Evolutionary conservation across 495 filamentous ascomycete genomes (phyloP).

Genomic region (Parathielavia appendiculata): DNA sequence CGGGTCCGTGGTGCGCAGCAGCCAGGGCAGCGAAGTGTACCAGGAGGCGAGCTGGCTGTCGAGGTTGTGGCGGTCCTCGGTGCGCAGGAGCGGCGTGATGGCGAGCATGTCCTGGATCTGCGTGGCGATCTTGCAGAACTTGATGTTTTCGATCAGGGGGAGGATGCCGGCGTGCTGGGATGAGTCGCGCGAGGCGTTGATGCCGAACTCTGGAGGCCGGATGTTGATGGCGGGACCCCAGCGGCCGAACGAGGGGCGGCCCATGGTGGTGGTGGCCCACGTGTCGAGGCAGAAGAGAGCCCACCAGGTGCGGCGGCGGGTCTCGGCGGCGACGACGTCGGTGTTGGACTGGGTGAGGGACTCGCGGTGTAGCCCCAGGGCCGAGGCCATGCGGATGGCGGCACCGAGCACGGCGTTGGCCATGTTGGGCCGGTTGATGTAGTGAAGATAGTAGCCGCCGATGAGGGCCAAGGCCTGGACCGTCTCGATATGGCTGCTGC

Average conservation of each 20-base stretch:
- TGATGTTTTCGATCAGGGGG: constrained; percentile 69
- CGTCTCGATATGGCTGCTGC: constrained; percentile 63
- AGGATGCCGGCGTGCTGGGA: constrained; percentile 58
- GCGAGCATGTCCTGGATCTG: constrained; percentile 72
- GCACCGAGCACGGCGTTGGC: constrained; percentile 63
- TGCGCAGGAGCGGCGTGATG: constrained; percentile 58
- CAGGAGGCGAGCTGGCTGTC: constrained; percentile 65
- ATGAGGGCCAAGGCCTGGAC: constrained; percentile 67
- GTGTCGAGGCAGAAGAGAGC: constrained; percentile 74
- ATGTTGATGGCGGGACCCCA: constrained; percentile 71
- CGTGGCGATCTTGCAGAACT: constrained; percentile 74
- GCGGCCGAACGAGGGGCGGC: constrained; percentile 71
- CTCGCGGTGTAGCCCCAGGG: constrained; percentile 72
- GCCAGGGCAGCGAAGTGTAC: constrained; percentile 66
- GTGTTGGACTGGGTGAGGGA: constrained; percentile 50
- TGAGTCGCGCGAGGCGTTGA: constrained; percentile 45
- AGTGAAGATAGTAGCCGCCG: constrained; percentile 75
- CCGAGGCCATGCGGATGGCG: constrained; percentile 63
- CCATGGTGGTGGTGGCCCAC: constrained; percentile 70
- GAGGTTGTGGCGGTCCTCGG: constrained; percentile 58
- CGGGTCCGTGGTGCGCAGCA: constrained; percentile 62
- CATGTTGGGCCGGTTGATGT: constrained; percentile 72
- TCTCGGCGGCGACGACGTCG: constrained; percentile 54
- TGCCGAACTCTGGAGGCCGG: constrained; percentile 54
- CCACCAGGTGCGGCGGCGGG: constrained; percentile 74